Base-by-base conservation (phyloP, 352 stramenopile genomes). In the Phytophthora citricola region DNA sequence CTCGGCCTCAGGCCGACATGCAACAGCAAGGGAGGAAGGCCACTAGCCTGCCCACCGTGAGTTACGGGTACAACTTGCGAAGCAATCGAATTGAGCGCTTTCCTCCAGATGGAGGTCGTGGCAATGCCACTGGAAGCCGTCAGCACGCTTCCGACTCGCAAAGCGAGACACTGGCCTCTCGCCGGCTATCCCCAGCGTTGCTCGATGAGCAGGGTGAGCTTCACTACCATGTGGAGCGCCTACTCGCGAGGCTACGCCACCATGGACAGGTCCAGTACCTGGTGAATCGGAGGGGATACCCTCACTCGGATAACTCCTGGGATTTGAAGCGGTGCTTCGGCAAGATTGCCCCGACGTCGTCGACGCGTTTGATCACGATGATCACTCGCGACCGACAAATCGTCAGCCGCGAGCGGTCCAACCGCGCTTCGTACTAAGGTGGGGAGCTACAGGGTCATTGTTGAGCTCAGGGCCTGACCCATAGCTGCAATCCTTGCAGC, bases 321-420 rank as follows among this genome's bases (percentile, higher is more conserved):
- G 45, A 51, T 51, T 24, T 10, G 45, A 51, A 26, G 24, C 6
- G 4, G 24, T 14, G 1, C 26, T 51, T 7, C 8, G 24, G 45
- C 45, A 51, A 38, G 45, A 51, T 12, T 51, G 24, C 24, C 45
- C 45, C 38, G 45, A 9, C 24, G 45, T 4, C 24, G 45, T 51
- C 2, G 45, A 51, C 45, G 26, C 24, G 34, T 39, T 51, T 44
- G 31, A 32, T 41, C 32, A 26, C 24, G 24, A 26, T 26, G 24
- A 26, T 26, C 24, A 26, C 24, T 26, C 3, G 24, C 24, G 24
- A 4, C 24, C 24, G 24, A 26, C 24, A 4, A 4, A 26, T 26
- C 24, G 3, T 26, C 24, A 26, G 24, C 24, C 24, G 24, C 24
- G 24, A 26, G 24, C 24, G 24, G 24, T 26, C 3, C 3, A 26